Base-by-base conservation (phyloP, 225 moss, liverwort and hornwort species). In the Neckera pumila region DNA sequence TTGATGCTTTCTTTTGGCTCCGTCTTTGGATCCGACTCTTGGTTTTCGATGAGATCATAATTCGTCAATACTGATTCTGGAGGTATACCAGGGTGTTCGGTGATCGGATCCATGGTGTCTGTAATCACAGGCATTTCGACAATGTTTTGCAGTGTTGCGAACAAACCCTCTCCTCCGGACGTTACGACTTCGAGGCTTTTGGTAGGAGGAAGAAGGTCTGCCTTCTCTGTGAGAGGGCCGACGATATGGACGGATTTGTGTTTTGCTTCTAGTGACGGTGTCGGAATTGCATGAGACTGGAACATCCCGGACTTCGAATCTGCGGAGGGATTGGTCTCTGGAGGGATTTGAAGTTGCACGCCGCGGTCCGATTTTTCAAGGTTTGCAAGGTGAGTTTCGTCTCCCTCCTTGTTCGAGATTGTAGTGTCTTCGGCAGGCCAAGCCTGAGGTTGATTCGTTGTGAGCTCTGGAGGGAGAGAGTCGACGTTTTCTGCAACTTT, bases 91-190 rank as follows among this genome's bases (percentile, higher is more conserved):
- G 47, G 57, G 26, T 45, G 56, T 23, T 72, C 90, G 84, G 62
- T 56, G 61, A 30, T 84, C 69, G n/a, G 80, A 74, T 60, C 45
- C 63, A 57, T 47, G 18, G 78, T 86, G 60, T 82, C 83, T 61
- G 82, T 76, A 59, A 82, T 86, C 28, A 43, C 79, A 57, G 91
- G 79, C 71, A 86, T 79, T 84, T 84, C 90, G 72, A 89, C 89
- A 71, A 89, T 85, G 34, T 49, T 88, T 70, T 71, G 89, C 84
- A 90, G 56, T 76, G 84, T 65, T 58, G 80, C 63, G 63, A 86
- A 90, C 82, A 83, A 18, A 54, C 53, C 38, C 4, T 88, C 57
- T 45, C 72, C 64, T 64, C 59, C 81, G 61, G 76, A 20, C 19
- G 26, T 82, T 31, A 70, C 30, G 30, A 54, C 67, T 36, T 69